Evolutionary conservation across 208 protist genomes (phyloP).

Genomic region (Leishmania arabica): DNA sequence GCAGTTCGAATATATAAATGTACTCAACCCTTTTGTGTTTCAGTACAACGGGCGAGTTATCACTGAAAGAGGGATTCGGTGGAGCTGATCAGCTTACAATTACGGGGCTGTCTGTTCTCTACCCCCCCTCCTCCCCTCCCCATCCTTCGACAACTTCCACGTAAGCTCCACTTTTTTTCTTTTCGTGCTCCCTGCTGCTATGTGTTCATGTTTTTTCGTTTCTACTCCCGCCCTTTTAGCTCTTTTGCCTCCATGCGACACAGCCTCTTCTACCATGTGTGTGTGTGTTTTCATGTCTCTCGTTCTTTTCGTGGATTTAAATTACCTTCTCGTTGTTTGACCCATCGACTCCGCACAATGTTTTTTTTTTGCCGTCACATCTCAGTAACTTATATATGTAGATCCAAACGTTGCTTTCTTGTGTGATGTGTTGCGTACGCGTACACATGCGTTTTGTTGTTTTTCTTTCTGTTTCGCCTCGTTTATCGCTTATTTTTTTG

Average conservation of each 20-base stretch:
- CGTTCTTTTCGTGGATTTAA: not conserved
- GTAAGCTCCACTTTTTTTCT: not conserved
- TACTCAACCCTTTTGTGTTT: too few relatives aligned
- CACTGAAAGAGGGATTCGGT: not conserved
- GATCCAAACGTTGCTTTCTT: too few relatives aligned
- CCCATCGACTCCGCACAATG: not conserved
- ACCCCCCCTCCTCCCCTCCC: not conserved
- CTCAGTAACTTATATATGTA: not conserved
- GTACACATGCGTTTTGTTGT: not conserved
- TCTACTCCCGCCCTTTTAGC: not conserved
- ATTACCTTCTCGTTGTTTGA: not conserved
- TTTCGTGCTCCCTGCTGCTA: not conserved
- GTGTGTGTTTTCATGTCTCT: not conserved
- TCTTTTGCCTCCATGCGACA: not conserved
- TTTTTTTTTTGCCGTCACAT: not conserved
- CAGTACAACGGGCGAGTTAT: not conserved
- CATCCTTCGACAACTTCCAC: not conserved
- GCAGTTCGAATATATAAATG: not conserved
- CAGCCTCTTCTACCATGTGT: not conserved
- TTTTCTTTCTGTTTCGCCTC: too few relatives aligned
- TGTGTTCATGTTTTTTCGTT: not conserved
- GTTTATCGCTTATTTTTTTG: not conserved
- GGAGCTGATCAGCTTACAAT: not conserved
- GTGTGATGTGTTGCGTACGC: not conserved
- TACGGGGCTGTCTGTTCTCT: not conserved